phyloP scores from a whole-genome alignment of 192 early-diverging fungal species.

The Jimgerdemannia flammicorona region DNA sequence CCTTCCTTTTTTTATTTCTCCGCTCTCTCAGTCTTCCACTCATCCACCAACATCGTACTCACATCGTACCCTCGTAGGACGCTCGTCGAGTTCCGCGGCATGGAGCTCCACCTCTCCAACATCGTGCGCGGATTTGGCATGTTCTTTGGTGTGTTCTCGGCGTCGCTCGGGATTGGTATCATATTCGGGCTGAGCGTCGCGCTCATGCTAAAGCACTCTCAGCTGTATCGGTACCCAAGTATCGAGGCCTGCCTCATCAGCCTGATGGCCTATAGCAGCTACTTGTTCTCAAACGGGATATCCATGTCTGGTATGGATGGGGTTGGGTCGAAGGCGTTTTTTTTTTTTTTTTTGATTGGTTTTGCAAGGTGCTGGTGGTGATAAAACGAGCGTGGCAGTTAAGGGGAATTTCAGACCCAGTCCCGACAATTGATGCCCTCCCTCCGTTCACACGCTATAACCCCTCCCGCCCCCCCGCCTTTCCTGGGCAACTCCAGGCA shows the following conservation, averaged over 20 bases:
- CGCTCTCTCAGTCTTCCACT: not conserved
- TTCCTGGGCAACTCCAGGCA: conserved; percentile 35
- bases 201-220: conserved; percentile 85
- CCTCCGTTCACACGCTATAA: no score
- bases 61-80: conserved; percentile 41
- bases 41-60: not conserved
- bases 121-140: conserved; percentile 57
- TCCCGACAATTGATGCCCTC: no score
- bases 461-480: not conserved
- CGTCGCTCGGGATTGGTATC: conserved; percentile 81
- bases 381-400: no score
- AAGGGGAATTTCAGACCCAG: no score
- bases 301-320: conserved; percentile 68
- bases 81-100: conserved; percentile 69
- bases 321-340: not conserved
- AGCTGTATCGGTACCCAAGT: conserved; percentile 75
- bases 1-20: not conserved
- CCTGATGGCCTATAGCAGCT: conserved; percentile 88
- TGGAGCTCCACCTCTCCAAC: conserved; percentile 62
- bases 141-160: conserved; percentile 82
- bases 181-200: conserved; percentile 72
- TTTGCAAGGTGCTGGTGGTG: not conserved
- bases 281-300: conserved; percentile 85
- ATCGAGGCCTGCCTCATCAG: conserved; percentile 87
- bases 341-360: not conserved